Conservation (phyloP, 2,329 filamentous ascomycete genomes). For the Monosporascus sp. region DNA sequence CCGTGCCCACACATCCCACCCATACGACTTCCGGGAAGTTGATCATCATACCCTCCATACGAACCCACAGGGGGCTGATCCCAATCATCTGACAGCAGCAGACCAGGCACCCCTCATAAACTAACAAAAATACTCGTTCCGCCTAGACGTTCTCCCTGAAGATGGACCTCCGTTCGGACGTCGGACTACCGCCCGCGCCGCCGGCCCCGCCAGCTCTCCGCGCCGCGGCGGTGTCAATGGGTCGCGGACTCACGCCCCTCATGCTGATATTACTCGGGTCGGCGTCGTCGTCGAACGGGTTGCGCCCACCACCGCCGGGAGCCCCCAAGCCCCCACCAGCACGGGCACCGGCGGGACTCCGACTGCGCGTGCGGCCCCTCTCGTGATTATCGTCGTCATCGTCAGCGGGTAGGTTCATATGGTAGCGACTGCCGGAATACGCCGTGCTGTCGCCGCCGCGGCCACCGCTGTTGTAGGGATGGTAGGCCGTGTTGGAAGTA, state of each 20-base stretch:
- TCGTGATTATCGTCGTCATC: conserved; percentile 20
- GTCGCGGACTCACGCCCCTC: conserved; percentile 70
- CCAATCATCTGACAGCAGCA: too few species aligned
- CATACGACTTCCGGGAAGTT: too few species aligned
- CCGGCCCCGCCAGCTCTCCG: conserved; percentile 5
- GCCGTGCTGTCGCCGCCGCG: conserved; percentile 38
- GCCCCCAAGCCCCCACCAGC: conserved; percentile 34
- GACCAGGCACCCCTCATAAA: too few species aligned
- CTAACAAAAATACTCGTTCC: too few species aligned
- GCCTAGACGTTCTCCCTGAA: conserved; percentile 23
- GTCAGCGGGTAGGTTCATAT: conserved; percentile 42
- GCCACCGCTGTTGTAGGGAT: conserved; percentile 55
- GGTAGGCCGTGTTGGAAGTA: conserved; percentile 11
- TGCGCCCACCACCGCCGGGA: conserved; percentile 34
- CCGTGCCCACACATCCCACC: too few species aligned
- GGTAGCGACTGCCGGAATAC: conserved; percentile 35
- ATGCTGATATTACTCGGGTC: conserved; percentile 58
- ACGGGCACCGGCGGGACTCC: conserved; percentile 26
- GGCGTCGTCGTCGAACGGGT: conserved; percentile 68
- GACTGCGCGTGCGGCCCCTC: conserved; percentile 40
- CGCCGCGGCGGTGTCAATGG: conserved; percentile 46
- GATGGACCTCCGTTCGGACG: conserved; percentile 24
- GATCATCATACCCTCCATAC: too few species aligned
- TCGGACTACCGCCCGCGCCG: conserved; percentile 19
- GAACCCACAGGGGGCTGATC: too few species aligned